phyloP scores from a whole-genome alignment of 2,329 filamentous ascomycete species.

The Mollisiaceae sp. region DNA sequence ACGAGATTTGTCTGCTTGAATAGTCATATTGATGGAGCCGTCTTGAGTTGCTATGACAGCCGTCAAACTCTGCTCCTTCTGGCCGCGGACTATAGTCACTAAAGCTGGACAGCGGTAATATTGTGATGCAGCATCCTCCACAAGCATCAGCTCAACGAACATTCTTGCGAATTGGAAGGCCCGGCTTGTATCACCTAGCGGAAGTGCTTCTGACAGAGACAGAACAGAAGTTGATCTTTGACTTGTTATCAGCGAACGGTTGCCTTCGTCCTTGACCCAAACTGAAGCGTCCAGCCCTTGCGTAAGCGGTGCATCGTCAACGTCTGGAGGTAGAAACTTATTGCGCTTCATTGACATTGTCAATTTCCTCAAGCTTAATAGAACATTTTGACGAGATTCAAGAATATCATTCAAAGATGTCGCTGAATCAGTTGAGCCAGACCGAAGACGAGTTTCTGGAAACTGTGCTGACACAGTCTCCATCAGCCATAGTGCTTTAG shows the following conservation, averaged over 20 bases:
- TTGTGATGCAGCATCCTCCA: constrained; percentile 73
- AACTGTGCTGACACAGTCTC: constrained; percentile 51
- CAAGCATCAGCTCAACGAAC: constrained; percentile 74
- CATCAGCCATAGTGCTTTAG: constrained; percentile 85
- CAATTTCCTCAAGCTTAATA: constrained; percentile 73
- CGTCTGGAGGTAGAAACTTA: constrained; percentile 70
- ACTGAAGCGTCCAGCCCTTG: constrained; percentile 81
- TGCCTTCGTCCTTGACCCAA: constrained; percentile 71
- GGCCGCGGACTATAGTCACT: constrained; percentile 74
- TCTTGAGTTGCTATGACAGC: constrained; percentile 81
- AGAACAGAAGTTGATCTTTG: constrained; percentile 40
- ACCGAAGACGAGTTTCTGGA: constrained; percentile 29
- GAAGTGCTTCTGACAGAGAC: constrained; percentile 68
- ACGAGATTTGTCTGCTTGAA: constrained; percentile 70
- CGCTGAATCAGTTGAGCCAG: constrained; percentile 30
- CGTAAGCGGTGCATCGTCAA: constrained; percentile 70
- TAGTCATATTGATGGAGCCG: constrained; percentile 73
- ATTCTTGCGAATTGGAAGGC: constrained; percentile 82
- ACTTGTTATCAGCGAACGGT: constrained; percentile 36
- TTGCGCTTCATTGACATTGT: constrained; percentile 85
- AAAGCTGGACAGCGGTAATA: constrained; percentile 74
- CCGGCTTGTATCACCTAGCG: constrained; percentile 74
- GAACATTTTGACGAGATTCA: constrained; percentile 58
- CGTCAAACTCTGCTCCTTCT: constrained; percentile 70
- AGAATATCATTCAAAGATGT: constrained; percentile 49